Base-by-base conservation (phyloP, 2,329 filamentous ascomycete species). In the Bipolaris cookei region DNA sequence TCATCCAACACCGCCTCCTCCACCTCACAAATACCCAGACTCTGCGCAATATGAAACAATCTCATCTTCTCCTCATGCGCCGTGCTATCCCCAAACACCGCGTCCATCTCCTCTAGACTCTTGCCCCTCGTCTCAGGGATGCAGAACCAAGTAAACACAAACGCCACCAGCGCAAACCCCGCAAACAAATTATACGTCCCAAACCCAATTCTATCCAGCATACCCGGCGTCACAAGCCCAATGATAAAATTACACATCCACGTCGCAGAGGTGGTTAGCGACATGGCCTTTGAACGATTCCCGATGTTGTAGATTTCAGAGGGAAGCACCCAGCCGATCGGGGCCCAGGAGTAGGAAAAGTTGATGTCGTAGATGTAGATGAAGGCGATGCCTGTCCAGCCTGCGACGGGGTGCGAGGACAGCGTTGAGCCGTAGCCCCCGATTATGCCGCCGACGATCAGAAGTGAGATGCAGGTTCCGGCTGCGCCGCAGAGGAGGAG, bases 61-160 rank as follows among this genome's bases (percentile, higher is more conserved):
- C 66, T 59, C 2, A 35, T 61, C 57, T 69, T 69, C 61, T 68
- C 66, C 42, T 69, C 61, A 61, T 89, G 86, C 41, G 90, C 89
- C 6, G 84, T 90, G 35, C 85, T 87, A 84, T 94, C 90, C 79
- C 91, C 90, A 83, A 93, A 88, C 88, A 93, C 92, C 80, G 84
- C 86, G 79, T 95, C 90, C 54, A 96, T 87, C 77, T 95, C 85
- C 75, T 96, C 91, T 13, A 95, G 83, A 0, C 84, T 86, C 10
- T 91, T 83, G 3, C 90, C 90, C 81, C 94, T 95, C 47, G 91
- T 96, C 81, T 95, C 63, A 2, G 60, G 63, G 68, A 95, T 64
- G 75, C 86, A 85, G 70, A 89, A 88, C 66, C 68, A 79, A 6
- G 76, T 71, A 64, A 77, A 79, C 46, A 74, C 67, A 42, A 75